phyloP scores from a whole-genome alignment of 164 flowering plant genomes.

The Umbellularia californica region DNA sequence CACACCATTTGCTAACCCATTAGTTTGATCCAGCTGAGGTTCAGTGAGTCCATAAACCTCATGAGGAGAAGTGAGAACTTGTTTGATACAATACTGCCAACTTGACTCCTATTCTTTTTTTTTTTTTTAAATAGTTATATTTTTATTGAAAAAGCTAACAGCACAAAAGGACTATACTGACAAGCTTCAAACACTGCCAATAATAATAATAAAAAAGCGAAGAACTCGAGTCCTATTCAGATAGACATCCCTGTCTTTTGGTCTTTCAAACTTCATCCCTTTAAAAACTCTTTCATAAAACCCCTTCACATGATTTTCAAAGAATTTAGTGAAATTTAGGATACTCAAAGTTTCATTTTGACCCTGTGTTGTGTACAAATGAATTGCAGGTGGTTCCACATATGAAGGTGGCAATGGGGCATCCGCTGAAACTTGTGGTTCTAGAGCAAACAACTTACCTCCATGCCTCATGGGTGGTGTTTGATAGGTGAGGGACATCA shows the following conservation, averaged over 20 bases:
- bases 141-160: no score
- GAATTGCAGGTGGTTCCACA: constrained; percentile 39
- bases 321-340: neutral
- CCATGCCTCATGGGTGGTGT: constrained; percentile 47
- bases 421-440: constrained; percentile 29
- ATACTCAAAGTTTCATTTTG: neutral
- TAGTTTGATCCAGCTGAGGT: no score
- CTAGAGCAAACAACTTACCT: constrained; percentile 42
- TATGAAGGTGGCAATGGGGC: constrained; percentile 47
- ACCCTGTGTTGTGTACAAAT: neutral
- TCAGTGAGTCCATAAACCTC: no score
- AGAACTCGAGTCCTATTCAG: neutral
- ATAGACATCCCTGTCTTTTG: neutral
- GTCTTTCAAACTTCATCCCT: no score
- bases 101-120: no score
- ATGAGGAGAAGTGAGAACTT: no score
- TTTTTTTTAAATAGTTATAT: no score
- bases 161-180: no score
- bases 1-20: no score
- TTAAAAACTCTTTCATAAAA: neutral
- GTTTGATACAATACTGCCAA: no score
- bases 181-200: no score
- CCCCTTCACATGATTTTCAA: neutral
- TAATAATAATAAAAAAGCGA: no score
- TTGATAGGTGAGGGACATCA: constrained; percentile 37